Evolutionary conservation across 352 stramenopile genomes (phyloP), one percentile per base, ranked within the genome.

Genomic region (Pythium rishiriense): DNA sequence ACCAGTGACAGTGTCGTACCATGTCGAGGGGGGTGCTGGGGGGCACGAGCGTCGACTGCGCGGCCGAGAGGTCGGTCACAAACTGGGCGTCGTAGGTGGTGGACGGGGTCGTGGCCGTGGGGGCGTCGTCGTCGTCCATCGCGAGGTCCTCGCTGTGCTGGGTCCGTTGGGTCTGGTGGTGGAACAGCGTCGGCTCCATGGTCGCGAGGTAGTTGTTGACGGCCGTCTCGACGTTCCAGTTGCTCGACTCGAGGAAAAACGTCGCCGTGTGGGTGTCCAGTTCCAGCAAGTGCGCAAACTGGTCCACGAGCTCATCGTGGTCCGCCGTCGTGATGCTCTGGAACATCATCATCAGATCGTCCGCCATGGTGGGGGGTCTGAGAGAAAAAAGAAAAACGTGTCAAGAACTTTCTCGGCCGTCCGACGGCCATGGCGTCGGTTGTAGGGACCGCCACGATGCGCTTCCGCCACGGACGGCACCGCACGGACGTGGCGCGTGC

Each of bases 181-280:
- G 73, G 69, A 33, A 66, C 17, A 71, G 62, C 5, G 72, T 61
- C 21, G 75, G 70, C 42, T 87, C 81, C 73, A 88, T 85, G 10
- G 84, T 90, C 24, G 67, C 71, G 31, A 95, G 64, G 59, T 93
- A 95, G 59, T 87, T 93, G 60, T 95, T 95, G 9, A 73, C 85
- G 12, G 87, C 87, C 43, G 81, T 87, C 60, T 95, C 84, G 25
- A 95, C 85, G 72, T 95, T 95, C 87, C 87, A 95, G 73, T 93
- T 95, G 56, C 78, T 90, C 62, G 84, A 93, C 58, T 95, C 87
- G 56, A 95, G 79, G 65, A 93, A 95, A 68, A 95, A 95, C 49
- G 70, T 80, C 45, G 84, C 85, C 41, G 83, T 93, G 42, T 75
- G 61, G 17, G 75, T 68, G 63, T 93, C 83, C 50, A 90, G 64